Evolutionary conservation across 768 basidiomycete genomes (phyloP).

Genomic region (Leucocoprinus sp.): DNA sequence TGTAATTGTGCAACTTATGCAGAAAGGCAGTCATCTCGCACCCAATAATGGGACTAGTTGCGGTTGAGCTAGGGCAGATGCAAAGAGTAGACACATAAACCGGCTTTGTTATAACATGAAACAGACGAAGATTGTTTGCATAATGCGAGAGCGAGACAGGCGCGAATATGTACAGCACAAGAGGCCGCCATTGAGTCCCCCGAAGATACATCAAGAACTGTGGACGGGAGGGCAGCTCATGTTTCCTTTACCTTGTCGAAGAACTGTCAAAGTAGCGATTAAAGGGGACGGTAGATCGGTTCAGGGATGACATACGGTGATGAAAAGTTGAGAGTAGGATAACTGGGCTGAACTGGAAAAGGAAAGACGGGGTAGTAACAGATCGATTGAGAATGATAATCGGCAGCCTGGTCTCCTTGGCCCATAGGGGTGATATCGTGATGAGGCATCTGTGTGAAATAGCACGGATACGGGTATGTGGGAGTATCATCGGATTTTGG

Average conservation of each 20-base stretch:
- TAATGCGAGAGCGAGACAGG: too few species aligned
- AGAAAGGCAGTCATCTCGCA: slow-evolving; percentile 37
- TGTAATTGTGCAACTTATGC: slow-evolving; percentile 39
- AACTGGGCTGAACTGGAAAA: slow-evolving; percentile 7
- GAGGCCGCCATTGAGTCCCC: too few species aligned
- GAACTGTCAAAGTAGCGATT: slow-evolving; percentile 14
- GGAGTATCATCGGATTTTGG: slow-evolving; percentile 48
- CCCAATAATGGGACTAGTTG: slow-evolving; percentile 33
- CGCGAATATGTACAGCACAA: too few species aligned
- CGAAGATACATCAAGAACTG: neutral
- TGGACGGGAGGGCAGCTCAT: neutral
- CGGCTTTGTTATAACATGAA: too few species aligned
- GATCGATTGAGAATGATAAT: neutral
- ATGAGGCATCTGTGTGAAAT: slow-evolving; percentile 31
- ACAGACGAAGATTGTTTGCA: too few species aligned
- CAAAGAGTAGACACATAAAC: too few species aligned
- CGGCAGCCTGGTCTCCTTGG: neutral
- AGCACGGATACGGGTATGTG: slow-evolving; percentile 44
- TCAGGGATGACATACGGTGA: slow-evolving; percentile 20
- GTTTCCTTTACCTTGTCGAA: slow-evolving; percentile 15
- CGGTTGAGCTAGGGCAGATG: slow-evolving; percentile 9
- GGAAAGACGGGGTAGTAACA: slow-evolving; percentile 8
- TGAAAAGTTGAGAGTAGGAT: slow-evolving; percentile 21
- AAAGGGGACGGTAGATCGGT: slow-evolving; percentile 18
- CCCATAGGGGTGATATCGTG: slow-evolving; percentile 25